Percentiles rank a stretch among this genome's conserved stretches.
These are phyloP conservation scores for Rusavskia elegans DNA, from an alignment of 495 filamentous ascomycete species.

Conservation along the genomic window DNA sequence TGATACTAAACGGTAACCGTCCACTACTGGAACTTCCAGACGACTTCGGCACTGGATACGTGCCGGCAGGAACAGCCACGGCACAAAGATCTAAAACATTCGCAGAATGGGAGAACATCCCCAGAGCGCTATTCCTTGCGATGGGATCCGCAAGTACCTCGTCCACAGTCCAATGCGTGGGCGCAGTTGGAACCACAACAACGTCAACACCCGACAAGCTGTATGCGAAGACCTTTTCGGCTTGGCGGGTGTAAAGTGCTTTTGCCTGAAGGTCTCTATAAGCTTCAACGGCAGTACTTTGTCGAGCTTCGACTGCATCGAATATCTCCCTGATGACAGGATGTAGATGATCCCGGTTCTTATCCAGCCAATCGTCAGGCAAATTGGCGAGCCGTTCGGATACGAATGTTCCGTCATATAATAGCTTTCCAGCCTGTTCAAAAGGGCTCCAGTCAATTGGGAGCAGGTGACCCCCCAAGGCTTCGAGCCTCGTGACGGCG, in stretches of 20 bases:
- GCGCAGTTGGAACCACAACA: constrained; percentile 43
- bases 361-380: constrained; percentile 24
- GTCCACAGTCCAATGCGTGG: constrained; percentile 39
- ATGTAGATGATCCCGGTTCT: constrained; percentile 28
- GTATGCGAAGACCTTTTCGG: constrained; percentile 29
- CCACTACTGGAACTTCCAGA: constrained; percentile 4
- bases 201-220: constrained; percentile 33
- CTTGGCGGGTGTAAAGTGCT: constrained; percentile 25
- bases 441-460: constrained; percentile 38
- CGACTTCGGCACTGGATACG: constrained; percentile 16
- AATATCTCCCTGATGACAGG: constrained; percentile 40
- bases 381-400: constrained; percentile 36
- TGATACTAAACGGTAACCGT: constrained; percentile 44
- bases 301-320: constrained; percentile 24
- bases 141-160: constrained; percentile 42
- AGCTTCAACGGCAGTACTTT: constrained; percentile 34
- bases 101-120: constrained; percentile 46
- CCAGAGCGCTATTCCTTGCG: constrained; percentile 34
- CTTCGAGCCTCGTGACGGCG: constrained; percentile 26
- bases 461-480: constrained; percentile 28
- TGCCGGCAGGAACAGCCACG: constrained; percentile 39
- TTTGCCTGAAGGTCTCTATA: constrained; percentile 38
- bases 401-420: constrained; percentile 41
- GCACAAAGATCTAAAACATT: constrained; percentile 53
- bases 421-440: constrained; percentile 35